Base-by-base conservation (phyloP, 2,329 filamentous ascomycete species). In the Neofusicoccum parvum region DNA sequence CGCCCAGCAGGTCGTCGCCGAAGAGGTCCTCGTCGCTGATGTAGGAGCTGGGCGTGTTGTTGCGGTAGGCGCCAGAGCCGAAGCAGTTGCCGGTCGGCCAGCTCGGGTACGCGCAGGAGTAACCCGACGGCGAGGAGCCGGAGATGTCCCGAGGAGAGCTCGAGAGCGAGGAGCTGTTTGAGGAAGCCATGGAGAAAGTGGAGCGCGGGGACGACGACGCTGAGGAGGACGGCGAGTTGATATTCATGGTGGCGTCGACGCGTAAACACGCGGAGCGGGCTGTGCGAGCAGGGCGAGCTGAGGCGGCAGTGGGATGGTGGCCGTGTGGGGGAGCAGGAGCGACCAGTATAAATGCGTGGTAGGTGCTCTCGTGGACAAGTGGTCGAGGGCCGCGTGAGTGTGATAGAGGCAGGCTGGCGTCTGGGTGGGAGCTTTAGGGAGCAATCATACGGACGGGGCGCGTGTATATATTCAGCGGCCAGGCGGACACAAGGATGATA, bases 21-120 rank as follows among this genome's bases (percentile, higher is more conserved):
- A 79, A 79, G 62, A 80, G 75, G 67, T 80, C 78, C 54, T 70
- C 76, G 69, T 80, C 77, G 65, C 74, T 77, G 70, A 80, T 78
- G 73, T 76, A 80, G 66, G 78, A 77, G 65, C 74, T 76, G 23
- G 78, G 76, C 4, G 74, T 69, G 70, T 71, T 75, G 69, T 73
- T 72, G 67, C 75, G 74, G 62, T 73, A 63, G 5, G 20, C 15
- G 34, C 58, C 64, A 2, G 65, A 56, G 34, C 66, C 73, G 11
- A 79, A 76, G 17, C 74, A 75, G 39, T 73, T 72, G 23, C 76
- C 75, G 1, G 73, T 73, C 10, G 78, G 77, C 78, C 78, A 80
- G 62, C 75, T 78, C 50, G 78, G 78, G 67, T 75, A 79, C 51
- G 78, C 77, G 70, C 77, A 79, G 5, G 76, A 70, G 2, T 74